Base-by-base conservation (phyloP, 176 grass and related monocot species). In the Lolium perenne region DNA sequence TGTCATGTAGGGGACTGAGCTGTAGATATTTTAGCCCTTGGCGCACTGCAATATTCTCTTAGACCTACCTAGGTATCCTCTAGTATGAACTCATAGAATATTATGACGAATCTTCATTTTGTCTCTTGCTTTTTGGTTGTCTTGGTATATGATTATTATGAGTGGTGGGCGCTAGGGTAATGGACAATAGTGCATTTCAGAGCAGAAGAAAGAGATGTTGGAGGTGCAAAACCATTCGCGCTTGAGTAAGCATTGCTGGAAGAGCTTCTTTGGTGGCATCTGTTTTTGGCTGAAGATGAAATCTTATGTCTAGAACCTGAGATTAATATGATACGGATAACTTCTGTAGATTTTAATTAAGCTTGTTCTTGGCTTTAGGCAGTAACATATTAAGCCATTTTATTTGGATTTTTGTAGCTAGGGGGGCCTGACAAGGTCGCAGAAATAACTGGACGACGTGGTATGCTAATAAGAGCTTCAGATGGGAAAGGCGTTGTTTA, bases 351-450 rank as follows among this genome's bases (percentile, higher is more conserved):
- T 84, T 77, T 78, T 86, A 83, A 25, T 80, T 86, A 25, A 71
- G 18, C 40, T 61, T 26, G n/a, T 82, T 74, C 73, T 84, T 77
- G 15, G 78, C 43, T 78, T 79, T 79, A 71, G 53, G 63, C 25
- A 22, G 11, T 87, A 80, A 80, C 58, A 77, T 77, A 88, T 70
- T 81, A 69, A 87, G 18, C 20, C 55, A 55, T 72, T 80, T 53
- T 61, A 57, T 86, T 86, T 89, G 64, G 15, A 72, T 76, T 74
- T 78, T 81, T 90, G 80, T 66, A 99, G 97, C 77, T 99, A 49
- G 97, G 94, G 25, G 97, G 94, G 2, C 97, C 97, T 91, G 94
- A 99, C 68, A 93, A 94, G 91, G 97, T 99, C 9, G 90, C 97
- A 43, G 97, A 99, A 92, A 93, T 99, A 87, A 99, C 97, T 70